A percentile compares a stretch with the other conserved stretches of the same genome.
These are phyloP conservation scores for Nevesoporus exiguus DNA, from an alignment of 768 basidiomycete species.

Conservation along the genomic window DNA sequence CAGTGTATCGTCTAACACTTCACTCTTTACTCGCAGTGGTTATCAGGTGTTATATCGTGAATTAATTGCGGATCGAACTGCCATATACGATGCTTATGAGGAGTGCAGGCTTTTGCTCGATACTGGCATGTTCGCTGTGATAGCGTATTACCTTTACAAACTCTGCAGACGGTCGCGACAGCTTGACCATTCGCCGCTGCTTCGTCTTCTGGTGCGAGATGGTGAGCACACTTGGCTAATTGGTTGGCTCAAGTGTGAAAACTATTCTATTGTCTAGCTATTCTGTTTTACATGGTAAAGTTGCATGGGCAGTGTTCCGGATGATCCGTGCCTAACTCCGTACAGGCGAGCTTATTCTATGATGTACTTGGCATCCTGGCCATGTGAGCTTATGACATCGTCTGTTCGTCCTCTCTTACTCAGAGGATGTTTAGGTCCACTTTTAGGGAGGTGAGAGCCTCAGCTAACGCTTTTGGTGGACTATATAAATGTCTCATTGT, in stretches of 20 bases:
- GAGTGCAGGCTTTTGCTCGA: background rate
- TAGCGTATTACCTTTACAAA: slow-evolving; percentile 2
- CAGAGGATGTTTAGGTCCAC: background rate
- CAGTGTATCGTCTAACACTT: background rate
- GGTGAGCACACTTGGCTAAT: slow-evolving; percentile 5
- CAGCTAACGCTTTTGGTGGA: background rate
- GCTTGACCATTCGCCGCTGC: background rate
- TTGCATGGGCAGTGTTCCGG: background rate
- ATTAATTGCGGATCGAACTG: background rate
- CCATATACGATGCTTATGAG: background rate
- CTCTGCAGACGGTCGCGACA: background rate
- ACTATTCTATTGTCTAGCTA: background rate
- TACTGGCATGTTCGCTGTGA: background rate
- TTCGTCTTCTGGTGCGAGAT: slow-evolving; percentile 7
- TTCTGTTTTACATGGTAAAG: slow-evolving; percentile 3
- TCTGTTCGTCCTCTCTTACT: background rate
- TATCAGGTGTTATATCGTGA: slow-evolving; percentile 1
- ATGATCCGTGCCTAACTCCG: background rate
- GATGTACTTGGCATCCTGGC: background rate
- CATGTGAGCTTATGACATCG: slow-evolving; percentile 3
- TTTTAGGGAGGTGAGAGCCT: background rate
- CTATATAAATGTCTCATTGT: background rate
- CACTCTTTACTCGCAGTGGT: background rate
- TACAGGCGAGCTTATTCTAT: background rate
- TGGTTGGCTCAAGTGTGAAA: background rate